A percentile compares a stretch with the other conserved stretches of the same genome.
Evolutionary conservation across 768 basidiomycete species (phyloP).

Genomic region (Roridomyces roridus): DNA sequence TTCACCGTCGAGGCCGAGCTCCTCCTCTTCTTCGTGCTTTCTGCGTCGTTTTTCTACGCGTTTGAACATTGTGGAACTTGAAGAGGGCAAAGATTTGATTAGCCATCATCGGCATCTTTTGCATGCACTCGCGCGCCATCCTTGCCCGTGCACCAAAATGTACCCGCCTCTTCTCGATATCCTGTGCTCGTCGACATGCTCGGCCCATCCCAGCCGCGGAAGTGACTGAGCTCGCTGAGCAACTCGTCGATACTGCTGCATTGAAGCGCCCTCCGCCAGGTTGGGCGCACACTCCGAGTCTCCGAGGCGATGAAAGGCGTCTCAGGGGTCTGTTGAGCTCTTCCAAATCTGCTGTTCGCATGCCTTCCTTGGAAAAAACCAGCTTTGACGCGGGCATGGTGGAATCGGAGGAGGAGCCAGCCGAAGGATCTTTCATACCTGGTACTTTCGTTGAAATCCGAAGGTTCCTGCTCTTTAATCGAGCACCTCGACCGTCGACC

Average conservation of each 20-base stretch:
- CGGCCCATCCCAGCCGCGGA: constrained; percentile 11
- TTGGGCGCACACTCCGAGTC: constrained; percentile 42
- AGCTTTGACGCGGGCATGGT: constrained; percentile 28
- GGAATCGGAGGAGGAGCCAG: constrained; percentile 22
- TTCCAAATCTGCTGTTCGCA: background rate
- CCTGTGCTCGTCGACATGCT: background rate
- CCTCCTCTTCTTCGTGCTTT: constrained; percentile 67
- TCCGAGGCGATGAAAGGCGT: constrained; percentile 48
- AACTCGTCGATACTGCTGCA: constrained; percentile 41
- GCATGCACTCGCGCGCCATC: constrained; percentile 13
- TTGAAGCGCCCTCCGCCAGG: constrained; percentile 29
- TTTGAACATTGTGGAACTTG: too few species aligned
- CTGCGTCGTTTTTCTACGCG: constrained; percentile 71
- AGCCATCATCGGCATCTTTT: background rate
- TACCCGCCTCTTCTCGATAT: constrained; percentile 9
- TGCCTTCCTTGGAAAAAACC: constrained; percentile 30
- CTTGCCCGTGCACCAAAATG: constrained; percentile 12
- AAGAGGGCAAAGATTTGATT: background rate
- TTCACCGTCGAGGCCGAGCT: constrained; percentile 68
- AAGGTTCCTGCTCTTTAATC: constrained; percentile 39
- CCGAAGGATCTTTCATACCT: constrained; percentile 31
- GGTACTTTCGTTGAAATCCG: constrained; percentile 62
- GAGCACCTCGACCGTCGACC: background rate
- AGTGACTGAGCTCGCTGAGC: constrained; percentile 30
- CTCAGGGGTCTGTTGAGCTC: constrained; percentile 29